A percentile compares a stretch with the other conserved stretches of the same genome.
Conservation (phyloP, 2,329 filamentous ascomycete species). For the Trichoderma aggressivum region DNA sequence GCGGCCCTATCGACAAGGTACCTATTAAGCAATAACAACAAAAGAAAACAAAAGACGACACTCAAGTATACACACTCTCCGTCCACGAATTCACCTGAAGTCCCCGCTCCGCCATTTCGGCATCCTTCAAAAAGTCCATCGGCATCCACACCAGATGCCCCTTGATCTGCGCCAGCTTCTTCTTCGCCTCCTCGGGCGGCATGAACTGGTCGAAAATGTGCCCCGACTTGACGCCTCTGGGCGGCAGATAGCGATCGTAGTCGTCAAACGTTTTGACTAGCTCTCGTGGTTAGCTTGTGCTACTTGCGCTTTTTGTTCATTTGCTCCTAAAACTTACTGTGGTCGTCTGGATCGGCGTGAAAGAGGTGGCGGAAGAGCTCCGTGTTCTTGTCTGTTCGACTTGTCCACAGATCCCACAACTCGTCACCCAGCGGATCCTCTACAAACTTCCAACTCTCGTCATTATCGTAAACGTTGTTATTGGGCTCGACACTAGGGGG, state of each 20-base stretch:
- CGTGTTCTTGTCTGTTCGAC: slow-evolving; percentile 67
- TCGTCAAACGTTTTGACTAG: slow-evolving; percentile 82
- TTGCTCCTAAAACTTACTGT: slow-evolving; percentile 50
- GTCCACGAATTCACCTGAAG: slow-evolving; percentile 83
- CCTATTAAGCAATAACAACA: not conserved
- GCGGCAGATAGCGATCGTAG: slow-evolving; percentile 75
- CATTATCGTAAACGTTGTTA: slow-evolving; percentile 60
- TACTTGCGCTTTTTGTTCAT: too few relatives aligned
- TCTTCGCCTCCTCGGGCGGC: slow-evolving; percentile 67
- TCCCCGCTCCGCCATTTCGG: slow-evolving; percentile 84
- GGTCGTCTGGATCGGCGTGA: slow-evolving; percentile 84
- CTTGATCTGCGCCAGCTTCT: slow-evolving; percentile 73
- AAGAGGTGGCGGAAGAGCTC: slow-evolving; percentile 74
- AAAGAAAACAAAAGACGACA: not conserved
- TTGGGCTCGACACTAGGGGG: slow-evolving; percentile 64
- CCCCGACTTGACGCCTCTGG: slow-evolving; percentile 70
- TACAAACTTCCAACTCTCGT: slow-evolving; percentile 62
- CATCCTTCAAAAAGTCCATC: slow-evolving; percentile 79
- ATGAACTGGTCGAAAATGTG: slow-evolving; percentile 82
- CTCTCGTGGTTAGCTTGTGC: not conserved
- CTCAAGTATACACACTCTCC: slow-evolving; percentile 77
- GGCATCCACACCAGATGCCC: slow-evolving; percentile 96
- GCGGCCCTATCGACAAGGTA: not conserved
- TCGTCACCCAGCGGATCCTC: slow-evolving; percentile 67
- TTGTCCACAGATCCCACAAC: slow-evolving; percentile 67